phyloP scores from a whole-genome alignment of 225 moss, liverwort and hornwort genomes.

The Sphagnum tenellum region DNA sequence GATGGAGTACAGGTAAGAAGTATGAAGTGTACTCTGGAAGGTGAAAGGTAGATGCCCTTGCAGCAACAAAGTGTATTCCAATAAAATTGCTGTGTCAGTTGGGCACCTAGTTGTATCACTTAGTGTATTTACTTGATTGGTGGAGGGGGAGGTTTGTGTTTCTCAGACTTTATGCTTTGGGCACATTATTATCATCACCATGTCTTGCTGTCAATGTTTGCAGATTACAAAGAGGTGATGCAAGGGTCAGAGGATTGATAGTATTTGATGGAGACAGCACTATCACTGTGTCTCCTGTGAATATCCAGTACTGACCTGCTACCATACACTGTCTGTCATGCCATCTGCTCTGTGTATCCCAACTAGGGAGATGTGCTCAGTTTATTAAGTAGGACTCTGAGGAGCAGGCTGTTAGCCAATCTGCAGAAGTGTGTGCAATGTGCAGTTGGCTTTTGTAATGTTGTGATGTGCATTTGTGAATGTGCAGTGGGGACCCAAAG shows the following conservation, averaged over 20 bases:
- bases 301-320: conserved; percentile 46
- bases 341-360: neutral
- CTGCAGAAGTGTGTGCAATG: neutral
- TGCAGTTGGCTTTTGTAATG: neutral
- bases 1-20: conserved; percentile 63
- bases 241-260: conserved; percentile 45
- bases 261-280: conserved; percentile 59
- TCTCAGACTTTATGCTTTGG: too few relatives aligned
- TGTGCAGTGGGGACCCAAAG: conserved; percentile 58
- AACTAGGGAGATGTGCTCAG: too few relatives aligned
- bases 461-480: conserved; percentile 3
- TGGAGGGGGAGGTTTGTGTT: too few relatives aligned
- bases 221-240: conserved; percentile 56
- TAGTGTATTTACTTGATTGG: too few relatives aligned
- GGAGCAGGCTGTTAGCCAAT: too few relatives aligned
- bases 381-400: too few relatives aligned
- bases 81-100: too few relatives aligned
- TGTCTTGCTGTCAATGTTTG: neutral
- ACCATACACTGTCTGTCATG: too few relatives aligned
- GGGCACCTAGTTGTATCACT: too few relatives aligned
- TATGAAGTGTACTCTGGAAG: neutral
- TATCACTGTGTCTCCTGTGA: conserved; percentile 51
- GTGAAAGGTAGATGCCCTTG: too few relatives aligned
- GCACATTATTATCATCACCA: too few relatives aligned
- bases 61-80: too few relatives aligned